Base-by-base conservation (phyloP, 441 rosid species). In the Populus hybrid region DNA sequence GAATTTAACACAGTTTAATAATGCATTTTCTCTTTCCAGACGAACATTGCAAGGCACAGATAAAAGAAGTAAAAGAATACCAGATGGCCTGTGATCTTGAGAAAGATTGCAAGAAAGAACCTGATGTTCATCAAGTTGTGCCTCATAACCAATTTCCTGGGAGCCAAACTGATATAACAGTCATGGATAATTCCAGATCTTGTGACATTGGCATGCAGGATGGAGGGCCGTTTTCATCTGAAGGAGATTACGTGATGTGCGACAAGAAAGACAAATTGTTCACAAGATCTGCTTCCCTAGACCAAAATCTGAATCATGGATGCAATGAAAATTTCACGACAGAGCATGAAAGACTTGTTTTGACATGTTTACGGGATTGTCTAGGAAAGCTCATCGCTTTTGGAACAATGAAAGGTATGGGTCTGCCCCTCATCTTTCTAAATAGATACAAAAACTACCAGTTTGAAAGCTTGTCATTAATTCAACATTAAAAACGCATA, bases 271-370 rank as follows among this genome's bases (percentile, higher is more conserved):
- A 77, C 69, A 72, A 74, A 21, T 71, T 65, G 53, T 83, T 83
- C 80, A 74, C 71, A 50, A 74, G 78, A 67, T 73, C 89, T 74
- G 67, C 74, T 74, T 81, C 86, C 29, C 12, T 38, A 26, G 40
- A 20, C 61, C 68, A 76, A 76, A 70, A 70, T 45, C 72, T 75
- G 80, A 77, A 77, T 53, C 64, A 45, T 53, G 68, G 63, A 74
- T 72, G 78, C 74, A 78, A 42, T 80, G 53, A 79, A 40, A 82
- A 78, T 68, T 63, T 68, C 71, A 80, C 82, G 42, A 61, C 59
- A n/a, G 86, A 86, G 84, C 90, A 84, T 80, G 94, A 91, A 83
- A 87, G 81, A 74, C 82, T 77, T 42, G 88, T 87, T 65, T 83
- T 93, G 83, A 76, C 84, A 73, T 84, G 83, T 78, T 80, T 91